Evolutionary conservation across 164 flowering plant species (phyloP).

Genomic region (Nymphaea colorata): DNA sequence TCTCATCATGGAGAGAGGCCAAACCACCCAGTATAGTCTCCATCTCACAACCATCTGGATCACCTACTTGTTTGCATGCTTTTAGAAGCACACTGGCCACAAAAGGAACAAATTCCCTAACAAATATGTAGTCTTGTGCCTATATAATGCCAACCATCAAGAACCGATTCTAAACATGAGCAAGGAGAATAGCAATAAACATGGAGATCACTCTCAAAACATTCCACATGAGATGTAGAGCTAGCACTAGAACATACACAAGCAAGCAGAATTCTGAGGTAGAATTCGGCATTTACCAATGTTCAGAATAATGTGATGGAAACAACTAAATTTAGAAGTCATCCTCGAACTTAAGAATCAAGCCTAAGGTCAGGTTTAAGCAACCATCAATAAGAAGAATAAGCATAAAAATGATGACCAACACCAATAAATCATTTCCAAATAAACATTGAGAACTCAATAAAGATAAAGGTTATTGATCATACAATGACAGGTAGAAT

Average conservation of each 20-base stretch:
- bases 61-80: conserved; percentile 49
- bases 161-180: neutral
- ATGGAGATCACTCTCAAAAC: neutral
- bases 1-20: conserved; percentile 64
- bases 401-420: too few relatives aligned
- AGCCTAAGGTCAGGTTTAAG: too few relatives aligned
- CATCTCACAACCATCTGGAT: conserved; percentile 26
- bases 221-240: neutral
- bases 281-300: neutral
- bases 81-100: conserved; percentile 57
- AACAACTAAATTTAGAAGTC: too few relatives aligned
- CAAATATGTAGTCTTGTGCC: conserved; percentile 86
- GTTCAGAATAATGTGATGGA: too few relatives aligned
- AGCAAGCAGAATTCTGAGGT: neutral
- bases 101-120: conserved; percentile 64
- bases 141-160: conserved; percentile 4
- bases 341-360: too few relatives aligned
- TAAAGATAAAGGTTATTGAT: too few relatives aligned
- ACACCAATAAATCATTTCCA: too few relatives aligned
- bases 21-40: conserved; percentile 61
- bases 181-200: neutral
- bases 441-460: too few relatives aligned
- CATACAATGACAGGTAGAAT: too few relatives aligned
- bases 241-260: neutral
- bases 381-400: too few relatives aligned